Conservation (phyloP, 305 asterid species). For the Ruellia speciosa region DNA sequence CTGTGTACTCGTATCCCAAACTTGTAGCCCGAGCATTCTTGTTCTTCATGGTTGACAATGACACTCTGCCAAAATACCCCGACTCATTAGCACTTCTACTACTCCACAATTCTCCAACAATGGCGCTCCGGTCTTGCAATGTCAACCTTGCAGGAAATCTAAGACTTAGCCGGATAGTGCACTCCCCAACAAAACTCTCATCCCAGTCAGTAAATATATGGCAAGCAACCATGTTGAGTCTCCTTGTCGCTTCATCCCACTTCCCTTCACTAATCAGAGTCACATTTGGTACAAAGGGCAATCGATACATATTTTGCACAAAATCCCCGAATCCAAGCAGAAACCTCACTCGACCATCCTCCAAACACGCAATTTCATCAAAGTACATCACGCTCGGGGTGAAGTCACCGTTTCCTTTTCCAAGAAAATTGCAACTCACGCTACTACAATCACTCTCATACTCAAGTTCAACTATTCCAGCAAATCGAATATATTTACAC, state of each 20-base stretch:
- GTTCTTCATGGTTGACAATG: conserved; percentile 32
- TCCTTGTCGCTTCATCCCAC: conserved; percentile 57
- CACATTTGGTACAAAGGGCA: conserved; percentile 46
- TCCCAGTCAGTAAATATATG: conserved; percentile 48
- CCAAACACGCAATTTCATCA: conserved; percentile 45
- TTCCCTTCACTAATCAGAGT: conserved; percentile 73
- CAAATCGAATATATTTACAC: conserved; percentile 31
- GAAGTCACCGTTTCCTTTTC: conserved; percentile 32
- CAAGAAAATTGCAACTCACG: conserved; percentile 56
- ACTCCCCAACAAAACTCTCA: conserved; percentile 54
- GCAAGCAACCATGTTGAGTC: conserved; percentile 77
- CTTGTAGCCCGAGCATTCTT: conserved; percentile 23
- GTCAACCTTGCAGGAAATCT: conserved; percentile 65
- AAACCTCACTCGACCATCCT: conserved; percentile 60
- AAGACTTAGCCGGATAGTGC: conserved; percentile 63
- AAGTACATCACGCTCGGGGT: conserved; percentile 44
- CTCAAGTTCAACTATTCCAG: conserved; percentile 41
- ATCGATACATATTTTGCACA: conserved; percentile 23
- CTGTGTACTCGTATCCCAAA: conserved; percentile 57
- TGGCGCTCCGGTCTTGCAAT: conserved; percentile 53
- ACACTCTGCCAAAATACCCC: conserved; percentile 53
- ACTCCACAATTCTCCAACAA: conserved; percentile 86
- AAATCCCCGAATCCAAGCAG: conserved; percentile 46
- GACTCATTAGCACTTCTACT: conserved; percentile 44
- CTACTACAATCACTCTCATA: conserved; percentile 47